phyloP scores from a whole-genome alignment of 2,329 filamentous ascomycete genomes.

The Fusarium sp. region DNA sequence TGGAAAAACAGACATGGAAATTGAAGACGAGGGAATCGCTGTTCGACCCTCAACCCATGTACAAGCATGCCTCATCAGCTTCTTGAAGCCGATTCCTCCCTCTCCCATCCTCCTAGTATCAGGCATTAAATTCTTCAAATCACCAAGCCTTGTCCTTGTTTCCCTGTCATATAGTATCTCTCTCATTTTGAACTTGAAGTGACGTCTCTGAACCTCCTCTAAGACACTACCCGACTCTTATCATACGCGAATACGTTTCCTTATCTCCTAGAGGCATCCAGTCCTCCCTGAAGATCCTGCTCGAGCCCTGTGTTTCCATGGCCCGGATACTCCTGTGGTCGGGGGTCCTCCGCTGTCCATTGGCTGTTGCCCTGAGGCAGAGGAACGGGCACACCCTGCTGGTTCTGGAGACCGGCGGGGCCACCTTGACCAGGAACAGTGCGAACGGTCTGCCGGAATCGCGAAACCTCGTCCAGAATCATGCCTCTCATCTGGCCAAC shows the following conservation, averaged over 20 bases:
- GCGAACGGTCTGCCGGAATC: constrained; percentile 76
- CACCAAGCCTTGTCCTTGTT: constrained; percentile 10
- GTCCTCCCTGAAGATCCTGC: constrained; percentile 65
- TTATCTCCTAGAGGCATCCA: constrained; percentile 48
- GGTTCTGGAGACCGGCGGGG: constrained; percentile 47
- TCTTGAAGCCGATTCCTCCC: not conserved
- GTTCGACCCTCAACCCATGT: constrained; percentile 10
- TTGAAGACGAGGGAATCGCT: constrained; percentile 18
- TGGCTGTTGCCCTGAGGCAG: constrained; percentile 61
- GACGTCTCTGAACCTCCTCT: constrained; percentile 3
- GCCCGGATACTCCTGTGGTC: constrained; percentile 66
- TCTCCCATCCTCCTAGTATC: not conserved
- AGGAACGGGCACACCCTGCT: constrained; percentile 58
- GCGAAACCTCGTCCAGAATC: constrained; percentile 93
- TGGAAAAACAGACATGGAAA: constrained; percentile 24
- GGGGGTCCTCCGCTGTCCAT: constrained; percentile 68
- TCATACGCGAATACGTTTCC: constrained; percentile 27
- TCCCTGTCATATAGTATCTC: not conserved
- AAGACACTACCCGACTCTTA: not conserved
- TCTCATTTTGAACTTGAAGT: constrained; percentile 13
- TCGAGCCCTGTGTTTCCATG: constrained; percentile 61
- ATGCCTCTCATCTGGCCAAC: constrained; percentile 95
- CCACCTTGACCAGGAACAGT: constrained; percentile 56
- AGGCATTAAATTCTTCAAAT: constrained; percentile 32
- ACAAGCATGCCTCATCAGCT: constrained; percentile 7